Evolutionary conservation across 2,329 filamentous ascomycete species (phyloP), one percentile per base, ranked within the genome.

Genomic region (Calonectria honghensis): DNA sequence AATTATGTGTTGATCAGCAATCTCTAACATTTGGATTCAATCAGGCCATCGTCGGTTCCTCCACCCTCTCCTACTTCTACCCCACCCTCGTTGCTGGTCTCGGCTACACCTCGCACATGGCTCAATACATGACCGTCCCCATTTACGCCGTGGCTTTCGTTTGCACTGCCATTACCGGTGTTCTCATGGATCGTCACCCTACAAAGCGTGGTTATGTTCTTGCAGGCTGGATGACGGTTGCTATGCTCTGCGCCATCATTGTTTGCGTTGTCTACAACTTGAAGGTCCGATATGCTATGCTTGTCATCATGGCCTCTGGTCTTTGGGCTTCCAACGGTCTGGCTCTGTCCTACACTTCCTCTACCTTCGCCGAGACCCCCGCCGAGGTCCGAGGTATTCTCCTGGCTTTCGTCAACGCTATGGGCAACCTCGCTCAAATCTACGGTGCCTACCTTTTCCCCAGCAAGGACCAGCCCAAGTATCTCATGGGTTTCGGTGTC

Each of bases 371-470:
- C 1, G 80, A 84, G 20, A 88, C 91, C 85, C 83, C 85, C 27
- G 85, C 85, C 0, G 89, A 91, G 77, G 86, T 86, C 2, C 81
- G 88, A 86, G 87, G 70, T 84, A 89, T 73, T 84, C 84, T 59
- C 4, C 80, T 91, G 37, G 90, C 89, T 1, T 81, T 91, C 9
- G 87, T 91, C 65, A 91, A 91, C 77, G 89, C 88, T 0, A 84
- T 90, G 78, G 90, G 89, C 3, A 91, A 91, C 71, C 80, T 91
- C 2, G 88, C 89, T 0, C 88, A 90, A 75, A 91, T 91, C 11
- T 91, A 91, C 71, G 89, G 90, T 13, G 86, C 88, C 79, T 87
- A 90, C 75, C 77, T 91, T 3, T 91, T 90, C 80, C 90, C 89
- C 0, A 79, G 81, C 0, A 77, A 83, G 0, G 88, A 91, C 69